phyloP scores from a whole-genome alignment of 257 asterid species.

The Scutellaria baicalensis region DNA sequence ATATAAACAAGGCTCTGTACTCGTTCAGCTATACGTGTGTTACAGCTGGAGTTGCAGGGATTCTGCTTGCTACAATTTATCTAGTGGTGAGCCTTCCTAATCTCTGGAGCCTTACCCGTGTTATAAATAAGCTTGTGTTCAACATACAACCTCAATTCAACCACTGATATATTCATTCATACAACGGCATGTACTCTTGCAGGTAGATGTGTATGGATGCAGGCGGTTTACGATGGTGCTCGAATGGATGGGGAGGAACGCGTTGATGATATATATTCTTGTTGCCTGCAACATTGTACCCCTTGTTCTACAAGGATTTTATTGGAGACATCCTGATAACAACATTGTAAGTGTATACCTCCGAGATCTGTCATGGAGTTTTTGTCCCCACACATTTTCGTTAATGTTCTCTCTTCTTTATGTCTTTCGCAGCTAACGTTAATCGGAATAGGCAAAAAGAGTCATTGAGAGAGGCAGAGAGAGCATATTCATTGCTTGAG shows the following conservation, averaged over 20 bases:
- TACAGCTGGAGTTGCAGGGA: constrained; percentile 60
- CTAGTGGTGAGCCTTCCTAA: constrained; percentile 29
- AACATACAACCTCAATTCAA: neutral
- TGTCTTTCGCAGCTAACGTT: neutral
- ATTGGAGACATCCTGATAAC: constrained; percentile 46
- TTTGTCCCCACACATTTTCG: neutral
- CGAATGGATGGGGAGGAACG: constrained; percentile 59
- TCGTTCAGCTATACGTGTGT: constrained; percentile 60
- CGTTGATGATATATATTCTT: constrained; percentile 44
- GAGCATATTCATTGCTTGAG: neutral
- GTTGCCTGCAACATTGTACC: constrained; percentile 63
- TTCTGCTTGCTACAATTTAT: constrained; percentile 47
- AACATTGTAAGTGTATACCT: constrained; percentile 36
- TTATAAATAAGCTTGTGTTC: neutral
- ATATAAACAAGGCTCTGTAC: constrained; percentile 56
- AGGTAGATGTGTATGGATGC: constrained; percentile 52
- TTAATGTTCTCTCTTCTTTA: neutral
- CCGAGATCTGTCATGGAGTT: neutral
- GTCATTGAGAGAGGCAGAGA: neutral
- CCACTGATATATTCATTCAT: neutral
- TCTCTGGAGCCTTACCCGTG: neutral
- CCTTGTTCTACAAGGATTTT: constrained; percentile 48
- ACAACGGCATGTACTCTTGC: neutral
- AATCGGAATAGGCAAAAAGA: constrained; percentile 14
- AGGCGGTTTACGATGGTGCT: constrained; percentile 31